Evolutionary conservation across 805 yeast genomes (phyloP).

Genomic region (Metschnikowia noctiluminum): DNA sequence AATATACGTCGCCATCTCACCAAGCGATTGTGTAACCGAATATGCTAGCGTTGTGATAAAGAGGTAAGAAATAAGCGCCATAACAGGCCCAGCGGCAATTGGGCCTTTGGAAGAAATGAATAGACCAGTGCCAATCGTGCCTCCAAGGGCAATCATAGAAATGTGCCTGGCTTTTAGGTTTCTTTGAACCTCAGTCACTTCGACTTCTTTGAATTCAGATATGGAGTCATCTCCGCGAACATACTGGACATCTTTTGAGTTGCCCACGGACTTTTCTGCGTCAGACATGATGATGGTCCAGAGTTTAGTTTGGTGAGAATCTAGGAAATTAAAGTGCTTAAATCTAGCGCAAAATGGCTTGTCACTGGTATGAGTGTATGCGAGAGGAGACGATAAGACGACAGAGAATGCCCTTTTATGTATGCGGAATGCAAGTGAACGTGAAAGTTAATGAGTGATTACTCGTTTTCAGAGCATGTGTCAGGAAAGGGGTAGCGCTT

Average conservation of each 20-base stretch:
- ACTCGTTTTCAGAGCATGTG: too few relatives aligned
- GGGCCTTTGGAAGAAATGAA: slow-evolving; percentile 64
- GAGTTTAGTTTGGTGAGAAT: neutral
- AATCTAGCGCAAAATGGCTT: neutral
- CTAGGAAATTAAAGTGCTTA: neutral
- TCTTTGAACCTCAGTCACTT: slow-evolving; percentile 47
- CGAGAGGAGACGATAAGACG: too few relatives aligned
- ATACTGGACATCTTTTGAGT: slow-evolving; percentile 19
- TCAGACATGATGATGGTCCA: slow-evolving; percentile 11
- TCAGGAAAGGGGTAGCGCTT: neutral
- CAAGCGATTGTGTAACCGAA: slow-evolving; percentile 66
- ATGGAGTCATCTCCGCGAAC: slow-evolving; percentile 18
- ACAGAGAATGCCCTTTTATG: too few relatives aligned
- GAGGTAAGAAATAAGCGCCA: slow-evolving; percentile 58
- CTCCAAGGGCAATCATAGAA: slow-evolving; percentile 75
- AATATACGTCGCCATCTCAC: slow-evolving; percentile 78
- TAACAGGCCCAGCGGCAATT: slow-evolving; percentile 66
- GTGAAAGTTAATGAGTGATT: too few relatives aligned
- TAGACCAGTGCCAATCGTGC: slow-evolving; percentile 77
- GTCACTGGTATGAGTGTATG: neutral
- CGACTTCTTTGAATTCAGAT: slow-evolving; percentile 9
- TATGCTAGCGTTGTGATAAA: slow-evolving; percentile 66
- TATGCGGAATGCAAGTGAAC: too few relatives aligned
- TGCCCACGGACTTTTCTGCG: slow-evolving; percentile 15
- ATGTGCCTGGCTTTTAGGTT: slow-evolving; percentile 64